Evolutionary conservation across 148 eudicot genomes (phyloP).

Genomic region (Silene latifolia): DNA sequence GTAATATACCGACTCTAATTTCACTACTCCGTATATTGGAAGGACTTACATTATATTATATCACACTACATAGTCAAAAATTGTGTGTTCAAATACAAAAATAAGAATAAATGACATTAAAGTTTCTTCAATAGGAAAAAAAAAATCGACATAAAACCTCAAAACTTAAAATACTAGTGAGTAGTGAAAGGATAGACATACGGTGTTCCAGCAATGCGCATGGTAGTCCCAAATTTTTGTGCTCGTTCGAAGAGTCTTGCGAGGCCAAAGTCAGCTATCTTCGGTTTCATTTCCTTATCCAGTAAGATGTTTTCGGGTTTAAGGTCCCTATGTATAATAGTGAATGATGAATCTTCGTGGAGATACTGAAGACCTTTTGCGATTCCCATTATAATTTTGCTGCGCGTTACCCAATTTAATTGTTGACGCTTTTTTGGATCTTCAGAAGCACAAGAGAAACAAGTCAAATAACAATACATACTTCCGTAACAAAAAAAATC

Average conservation of each 20-base stretch:
- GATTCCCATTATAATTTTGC: conserved; percentile 24
- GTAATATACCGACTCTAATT: no score
- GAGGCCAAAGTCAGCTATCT: conserved; percentile 73
- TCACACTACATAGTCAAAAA: no score
- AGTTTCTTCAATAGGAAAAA: no score
- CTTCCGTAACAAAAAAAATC: no score
- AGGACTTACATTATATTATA: no score
- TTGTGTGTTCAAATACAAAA: no score
- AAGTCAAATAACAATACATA: not conserved
- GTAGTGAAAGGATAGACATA: not conserved
- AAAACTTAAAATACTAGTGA: not conserved
- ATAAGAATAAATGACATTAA: no score
- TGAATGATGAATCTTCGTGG: conserved; percentile 30
- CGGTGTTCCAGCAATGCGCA: conserved; percentile 26
- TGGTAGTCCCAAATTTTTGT: conserved; percentile 55
- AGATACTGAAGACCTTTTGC: conserved; percentile 36
- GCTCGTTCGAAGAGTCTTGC: conserved; percentile 52
- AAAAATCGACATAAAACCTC: no score
- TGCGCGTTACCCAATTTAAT: conserved; percentile 24
- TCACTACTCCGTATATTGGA: no score
- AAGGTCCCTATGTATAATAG: conserved; percentile 39
- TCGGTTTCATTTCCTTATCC: conserved; percentile 45
- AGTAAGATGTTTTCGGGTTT: conserved; percentile 64
- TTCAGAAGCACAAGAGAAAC: not conserved
- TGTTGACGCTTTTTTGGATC: conserved; percentile 11